A percentile compares a stretch with the other conserved stretches of the same genome.
phyloP scores from a whole-genome alignment of 441 rosid genomes.

The Erodium moschatum region DNA sequence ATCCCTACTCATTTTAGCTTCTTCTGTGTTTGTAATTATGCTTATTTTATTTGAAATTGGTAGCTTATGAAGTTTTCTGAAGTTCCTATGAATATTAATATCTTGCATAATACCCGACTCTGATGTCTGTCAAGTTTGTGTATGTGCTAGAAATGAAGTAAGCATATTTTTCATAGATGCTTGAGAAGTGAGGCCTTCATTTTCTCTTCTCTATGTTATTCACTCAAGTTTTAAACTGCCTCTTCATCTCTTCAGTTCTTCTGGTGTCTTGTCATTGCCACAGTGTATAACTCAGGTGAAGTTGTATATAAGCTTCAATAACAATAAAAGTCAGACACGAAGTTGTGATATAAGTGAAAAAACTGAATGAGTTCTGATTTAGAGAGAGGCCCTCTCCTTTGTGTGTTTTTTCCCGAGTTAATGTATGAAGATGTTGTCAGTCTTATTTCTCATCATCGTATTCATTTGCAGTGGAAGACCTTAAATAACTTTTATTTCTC shows the following conservation, averaged over 20 bases:
- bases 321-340: neutral
- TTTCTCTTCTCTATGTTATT: neutral
- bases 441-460: too few species aligned
- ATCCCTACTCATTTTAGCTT: constrained; percentile 7
- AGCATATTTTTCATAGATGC: neutral
- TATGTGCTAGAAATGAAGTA: neutral
- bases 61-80: neutral
- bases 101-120: neutral
- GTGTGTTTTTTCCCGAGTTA: neutral
- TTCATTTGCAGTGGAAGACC: too few species aligned
- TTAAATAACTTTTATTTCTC: too few species aligned
- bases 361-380: neutral
- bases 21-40: neutral
- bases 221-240: too few species aligned
- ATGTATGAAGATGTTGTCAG: neutral
- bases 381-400: neutral
- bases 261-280: too few species aligned
- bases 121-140: neutral
- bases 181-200: neutral
- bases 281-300: too few species aligned
- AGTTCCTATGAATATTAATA: neutral
- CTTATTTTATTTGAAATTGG: constrained; percentile 1
- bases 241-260: too few species aligned
- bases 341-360: neutral
- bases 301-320: neutral